These are phyloP conservation scores for Uronychia binucleata DNA, from an alignment of 73 alveolate genomes.

Conservation along the genomic window DNA sequence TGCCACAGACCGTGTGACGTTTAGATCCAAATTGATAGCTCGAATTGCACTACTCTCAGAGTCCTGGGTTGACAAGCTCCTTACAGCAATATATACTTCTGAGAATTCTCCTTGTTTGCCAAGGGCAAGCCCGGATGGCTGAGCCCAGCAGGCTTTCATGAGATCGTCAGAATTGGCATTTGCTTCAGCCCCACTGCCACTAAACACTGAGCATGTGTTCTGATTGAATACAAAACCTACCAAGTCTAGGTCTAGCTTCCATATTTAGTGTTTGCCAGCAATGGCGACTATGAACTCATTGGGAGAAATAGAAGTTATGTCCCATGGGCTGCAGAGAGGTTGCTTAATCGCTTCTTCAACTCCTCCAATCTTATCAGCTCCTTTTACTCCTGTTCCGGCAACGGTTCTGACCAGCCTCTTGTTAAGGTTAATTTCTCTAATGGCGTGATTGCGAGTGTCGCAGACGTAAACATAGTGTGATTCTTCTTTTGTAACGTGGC, in stretches of 20 bases:
- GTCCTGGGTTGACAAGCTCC: slow-evolving; percentile 3
- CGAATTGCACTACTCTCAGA: slow-evolving; percentile 62
- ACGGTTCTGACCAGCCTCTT: slow-evolving; percentile 48
- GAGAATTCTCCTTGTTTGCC: slow-evolving; percentile 5
- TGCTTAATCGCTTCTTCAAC: slow-evolving; percentile 30
- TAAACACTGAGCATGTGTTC: slow-evolving; percentile 30
- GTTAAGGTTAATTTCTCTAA: slow-evolving; percentile 58
- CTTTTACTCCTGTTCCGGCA: slow-evolving; percentile 54
- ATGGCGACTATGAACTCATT: slow-evolving; percentile 39
- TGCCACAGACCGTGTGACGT: slow-evolving; percentile 25
- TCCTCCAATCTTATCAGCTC: slow-evolving; percentile 54
- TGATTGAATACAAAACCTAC: not conserved
- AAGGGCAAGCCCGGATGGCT: slow-evolving; percentile 56
- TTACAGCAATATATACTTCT: slow-evolving; percentile 33
- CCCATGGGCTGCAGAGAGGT: slow-evolving; percentile 51
- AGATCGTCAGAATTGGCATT: slow-evolving; percentile 35
- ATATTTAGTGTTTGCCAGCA: slow-evolving; percentile 61
- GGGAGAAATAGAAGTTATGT: slow-evolving; percentile 29
- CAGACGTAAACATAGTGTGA: slow-evolving; percentile 54
- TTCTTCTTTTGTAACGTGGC: slow-evolving; percentile 54
- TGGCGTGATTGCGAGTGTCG: slow-evolving; percentile 66
- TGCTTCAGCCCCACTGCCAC: slow-evolving; percentile 62
- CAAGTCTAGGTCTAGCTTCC: slow-evolving; percentile 32
- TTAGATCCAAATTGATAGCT: slow-evolving; percentile 45
- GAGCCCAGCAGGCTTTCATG: slow-evolving; percentile 53